A percentile compares a stretch with the other conserved stretches of the same genome.
Evolutionary conservation across 345 rosid genomes (phyloP).

Genomic region (Eucalyptus erythrocorys): DNA sequence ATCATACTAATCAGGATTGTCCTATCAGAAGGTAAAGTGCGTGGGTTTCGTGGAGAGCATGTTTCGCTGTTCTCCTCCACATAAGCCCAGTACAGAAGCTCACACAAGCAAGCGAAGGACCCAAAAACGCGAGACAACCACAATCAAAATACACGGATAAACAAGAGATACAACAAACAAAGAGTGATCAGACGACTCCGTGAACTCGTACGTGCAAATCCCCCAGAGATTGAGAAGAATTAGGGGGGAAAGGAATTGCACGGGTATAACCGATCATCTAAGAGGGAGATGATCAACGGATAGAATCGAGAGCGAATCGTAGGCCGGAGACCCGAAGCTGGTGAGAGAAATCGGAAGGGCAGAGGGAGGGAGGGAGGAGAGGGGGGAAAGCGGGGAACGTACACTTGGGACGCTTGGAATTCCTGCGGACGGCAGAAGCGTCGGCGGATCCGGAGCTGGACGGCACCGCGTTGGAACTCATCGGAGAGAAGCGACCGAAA

Average conservation of each 20-base stretch:
- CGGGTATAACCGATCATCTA: not conserved
- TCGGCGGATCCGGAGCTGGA: slow-evolving; percentile 81
- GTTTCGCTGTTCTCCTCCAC: not conserved
- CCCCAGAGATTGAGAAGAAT: not conserved
- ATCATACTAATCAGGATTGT: not conserved
- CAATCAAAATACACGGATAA: not conserved
- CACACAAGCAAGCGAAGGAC: not conserved
- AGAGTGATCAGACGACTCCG: not conserved
- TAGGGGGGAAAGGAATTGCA: not conserved
- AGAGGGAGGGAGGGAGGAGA: not conserved
- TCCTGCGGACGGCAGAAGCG: slow-evolving; percentile 56
- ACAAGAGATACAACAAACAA: not conserved
- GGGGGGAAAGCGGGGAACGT: not conserved
- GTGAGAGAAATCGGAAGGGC: not conserved
- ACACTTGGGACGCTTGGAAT: slow-evolving; percentile 97
- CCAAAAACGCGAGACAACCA: not conserved
- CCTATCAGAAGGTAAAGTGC: not conserved
- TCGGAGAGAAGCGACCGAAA: not conserved
- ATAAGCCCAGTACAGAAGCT: not conserved
- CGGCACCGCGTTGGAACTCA: slow-evolving; percentile 51
- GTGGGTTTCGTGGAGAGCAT: not conserved
- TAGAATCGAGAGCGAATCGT: not conserved
- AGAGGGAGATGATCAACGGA: not conserved
- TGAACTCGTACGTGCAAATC: not conserved
- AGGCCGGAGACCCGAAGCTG: not conserved